Evolutionary conservation across 352 stramenopile species (phyloP), one percentile per base, ranked within the genome.

Genomic region (Globisporangium emineosum): DNA sequence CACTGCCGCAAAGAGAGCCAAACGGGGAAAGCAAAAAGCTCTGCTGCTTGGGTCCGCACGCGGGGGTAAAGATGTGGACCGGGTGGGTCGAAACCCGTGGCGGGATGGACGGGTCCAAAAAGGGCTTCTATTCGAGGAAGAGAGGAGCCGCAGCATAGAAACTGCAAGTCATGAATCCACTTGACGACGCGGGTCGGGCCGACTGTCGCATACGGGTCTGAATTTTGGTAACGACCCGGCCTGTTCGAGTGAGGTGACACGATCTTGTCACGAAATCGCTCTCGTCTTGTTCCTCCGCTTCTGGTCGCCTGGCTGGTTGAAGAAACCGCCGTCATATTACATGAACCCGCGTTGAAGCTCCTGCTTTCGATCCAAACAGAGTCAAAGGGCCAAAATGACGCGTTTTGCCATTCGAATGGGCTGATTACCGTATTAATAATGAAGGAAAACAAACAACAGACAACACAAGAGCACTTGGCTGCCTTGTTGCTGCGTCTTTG

Each of bases 211-310:
- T 12, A 47, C 40, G 40, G 40, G 40, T 47, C 40, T 8, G 7
- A 47, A 5, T 21, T 40, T 10, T 23, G 52, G 29, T 3, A 15
- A 13, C 13, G n/a, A 50, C 17, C 25, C 54, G 33, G 23, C 60
- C 53, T 35, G 66, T 70, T 70, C 12, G 45, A 66, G 27, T 47
- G 62, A 70, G 59, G 57, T 73, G 68, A 73, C 67, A 67, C 57
- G 67, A 60, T 64, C 62, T 72, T 72, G 67, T 72, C 67, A 72
- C 67, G 51, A 35, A 57, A 47, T 47, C 40, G 40, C 40, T 47
- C 40, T 47, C 40, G 17, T 7, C 21, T 12, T 10, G 10, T 17
- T 12, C 19, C 40, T 47, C 15, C 23, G n/a, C n/a, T 6, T 47
- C 40, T 47, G 40, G 40, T 47, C 40, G 17, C 40, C 40, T 45